A percentile compares a stretch with the other conserved stretches of the same genome.
Evolutionary conservation across 1,139 yeast genomes (phyloP).

Genomic region (Debaryomycetaceae sp.): DNA sequence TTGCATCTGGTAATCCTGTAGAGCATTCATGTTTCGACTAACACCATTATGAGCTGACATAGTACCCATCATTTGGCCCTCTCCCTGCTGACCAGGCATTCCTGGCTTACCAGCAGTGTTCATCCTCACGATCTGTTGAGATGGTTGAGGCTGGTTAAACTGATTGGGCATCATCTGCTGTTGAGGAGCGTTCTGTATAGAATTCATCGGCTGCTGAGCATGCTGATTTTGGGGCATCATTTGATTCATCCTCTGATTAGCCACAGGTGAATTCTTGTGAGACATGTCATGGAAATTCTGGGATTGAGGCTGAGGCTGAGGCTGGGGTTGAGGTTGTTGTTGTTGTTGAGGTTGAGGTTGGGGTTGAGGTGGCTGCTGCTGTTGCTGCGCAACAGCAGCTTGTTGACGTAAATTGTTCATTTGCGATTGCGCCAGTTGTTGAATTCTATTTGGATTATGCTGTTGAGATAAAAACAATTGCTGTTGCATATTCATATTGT

Average conservation of each 20-base stretch:
- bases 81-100: conserved; percentile 3
- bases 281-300: conserved; percentile 14
- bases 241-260: conserved; percentile 15
- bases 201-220: conserved; percentile 11
- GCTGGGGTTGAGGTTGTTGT: conserved; percentile 18
- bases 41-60: conserved; percentile 1
- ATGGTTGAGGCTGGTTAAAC: conserved; percentile 11
- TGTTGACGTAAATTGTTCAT: conserved; percentile 52
- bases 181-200: conserved; percentile 13
- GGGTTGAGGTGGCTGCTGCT: conserved; percentile 12
- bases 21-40: conserved; percentile 37
- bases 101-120: conserved; percentile 11
- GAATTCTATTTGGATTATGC: conserved; percentile 32
- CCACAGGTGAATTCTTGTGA: conserved; percentile 18
- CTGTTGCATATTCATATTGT: conserved; percentile 7
- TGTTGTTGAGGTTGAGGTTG: conserved; percentile 11
- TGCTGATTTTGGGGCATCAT: conserved; percentile 19
- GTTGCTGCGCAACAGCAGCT: conserved; percentile 34
- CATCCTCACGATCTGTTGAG: conserved; percentile 11
- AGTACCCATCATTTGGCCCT: conserved; percentile 4
- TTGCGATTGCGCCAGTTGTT: conserved; percentile 51
- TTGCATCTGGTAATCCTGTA: conserved; percentile 77
- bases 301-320: conserved; percentile 14
- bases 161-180: conserved; percentile 10
- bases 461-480: conserved; percentile 9